Percentiles rank a stretch among this genome's conserved stretches.
These are phyloP conservation scores for Fraxinus dipetala DNA, from an alignment of 305 asterid species.

Conservation along the genomic window DNA sequence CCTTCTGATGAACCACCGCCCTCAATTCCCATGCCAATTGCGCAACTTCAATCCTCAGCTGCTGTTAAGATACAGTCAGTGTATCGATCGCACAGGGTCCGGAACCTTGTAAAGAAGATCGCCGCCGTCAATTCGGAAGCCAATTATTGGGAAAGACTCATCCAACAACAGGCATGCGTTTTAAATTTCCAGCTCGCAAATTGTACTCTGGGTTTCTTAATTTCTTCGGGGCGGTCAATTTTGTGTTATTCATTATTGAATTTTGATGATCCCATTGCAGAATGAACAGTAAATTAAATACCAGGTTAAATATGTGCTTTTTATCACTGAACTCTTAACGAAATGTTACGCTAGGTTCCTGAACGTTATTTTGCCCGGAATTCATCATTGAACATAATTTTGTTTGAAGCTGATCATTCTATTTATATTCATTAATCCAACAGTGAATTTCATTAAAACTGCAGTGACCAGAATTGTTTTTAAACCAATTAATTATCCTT, in stretches of 20 bases:
- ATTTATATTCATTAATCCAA: not conserved
- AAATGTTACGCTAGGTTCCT: not conserved
- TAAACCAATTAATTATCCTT: not conserved
- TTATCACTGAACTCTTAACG: not conserved
- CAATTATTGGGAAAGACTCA: conserved; percentile 55
- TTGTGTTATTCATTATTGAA: not conserved
- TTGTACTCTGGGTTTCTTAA: not conserved
- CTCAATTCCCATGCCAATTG: conserved; percentile 29
- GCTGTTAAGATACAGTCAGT: conserved; percentile 71
- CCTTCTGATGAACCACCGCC: conserved; percentile 25
- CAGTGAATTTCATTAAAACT: not conserved
- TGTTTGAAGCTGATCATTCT: not conserved
- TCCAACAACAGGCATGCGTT: conserved; percentile 74
- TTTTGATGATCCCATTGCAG: not conserved
- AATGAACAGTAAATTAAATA: not conserved
- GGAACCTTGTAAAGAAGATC: conserved; percentile 59
- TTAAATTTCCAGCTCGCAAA: not conserved
- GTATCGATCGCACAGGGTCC: conserved; percentile 60
- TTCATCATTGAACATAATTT: not conserved
- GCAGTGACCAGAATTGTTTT: not conserved
- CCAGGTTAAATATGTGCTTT: not conserved
- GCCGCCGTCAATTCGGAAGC: conserved; percentile 74
- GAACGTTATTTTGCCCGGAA: not conserved
- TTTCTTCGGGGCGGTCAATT: not conserved
- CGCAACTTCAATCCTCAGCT: conserved; percentile 29